Conservation (phyloP, 1,284 basidiomycete genomes). For the Puccinia hordei region DNA sequence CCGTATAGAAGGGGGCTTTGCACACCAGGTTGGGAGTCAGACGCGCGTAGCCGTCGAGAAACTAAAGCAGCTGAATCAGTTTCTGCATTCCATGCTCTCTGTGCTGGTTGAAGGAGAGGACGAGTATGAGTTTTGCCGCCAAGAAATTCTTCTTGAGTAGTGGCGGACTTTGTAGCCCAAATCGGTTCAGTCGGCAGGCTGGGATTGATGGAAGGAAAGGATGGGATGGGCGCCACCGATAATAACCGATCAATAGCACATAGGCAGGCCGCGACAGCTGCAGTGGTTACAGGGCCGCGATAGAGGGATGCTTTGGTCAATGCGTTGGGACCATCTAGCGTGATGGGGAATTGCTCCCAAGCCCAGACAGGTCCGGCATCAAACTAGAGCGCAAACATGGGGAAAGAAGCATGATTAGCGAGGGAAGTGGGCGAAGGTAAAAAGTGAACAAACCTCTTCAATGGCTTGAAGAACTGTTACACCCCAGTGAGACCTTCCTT, state of each 20-base stretch:
- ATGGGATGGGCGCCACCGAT: constrained; percentile 34
- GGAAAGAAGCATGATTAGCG: background rate
- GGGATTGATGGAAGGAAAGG: constrained; percentile 41
- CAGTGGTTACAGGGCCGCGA: constrained; percentile 60
- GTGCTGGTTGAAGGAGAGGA: constrained; percentile 60
- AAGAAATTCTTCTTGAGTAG: constrained; percentile 57
- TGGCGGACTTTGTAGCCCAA: constrained; percentile 56
- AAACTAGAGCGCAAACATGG: constrained; percentile 56
- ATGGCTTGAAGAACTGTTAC: constrained; percentile 59
- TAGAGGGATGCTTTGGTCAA: constrained; percentile 62
- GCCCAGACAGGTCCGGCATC: constrained; percentile 63
- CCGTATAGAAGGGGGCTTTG: constrained; percentile 55
- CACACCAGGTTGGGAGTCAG: constrained; percentile 63
- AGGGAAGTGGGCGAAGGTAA: background rate
- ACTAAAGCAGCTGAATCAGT: constrained; percentile 60
- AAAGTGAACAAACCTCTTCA: constrained; percentile 35
- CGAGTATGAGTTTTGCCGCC: constrained; percentile 60
- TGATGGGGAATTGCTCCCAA: constrained; percentile 61
- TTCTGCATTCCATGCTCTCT: constrained; percentile 57
- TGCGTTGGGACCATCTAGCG: constrained; percentile 52
- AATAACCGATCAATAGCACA: constrained; percentile 60
- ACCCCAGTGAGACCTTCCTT: constrained; percentile 60
- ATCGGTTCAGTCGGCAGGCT: background rate
- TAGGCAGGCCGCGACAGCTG: constrained; percentile 60
- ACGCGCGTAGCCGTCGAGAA: constrained; percentile 60